Conservation (phyloP, 345 rosid species). For the Litchi chinensis region DNA sequence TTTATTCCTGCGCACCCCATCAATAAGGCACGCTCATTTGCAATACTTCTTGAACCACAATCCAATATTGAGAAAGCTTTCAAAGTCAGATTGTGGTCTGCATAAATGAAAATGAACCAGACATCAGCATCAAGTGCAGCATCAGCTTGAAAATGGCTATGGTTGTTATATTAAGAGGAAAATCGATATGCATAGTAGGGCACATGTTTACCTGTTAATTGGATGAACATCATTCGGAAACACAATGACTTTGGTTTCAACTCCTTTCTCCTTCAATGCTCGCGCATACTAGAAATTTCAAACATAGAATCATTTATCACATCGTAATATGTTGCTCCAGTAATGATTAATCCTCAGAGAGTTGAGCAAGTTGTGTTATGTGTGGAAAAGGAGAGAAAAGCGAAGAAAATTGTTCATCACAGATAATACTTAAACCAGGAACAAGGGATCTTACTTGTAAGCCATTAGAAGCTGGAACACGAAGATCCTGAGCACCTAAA, state of each 20-base stretch:
- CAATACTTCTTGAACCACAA: conserved; percentile 86
- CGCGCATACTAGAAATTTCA: conserved; percentile 59
- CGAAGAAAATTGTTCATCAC: neutral
- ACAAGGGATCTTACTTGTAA: conserved; percentile 57
- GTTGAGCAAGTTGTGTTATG: neutral
- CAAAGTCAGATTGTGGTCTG: conserved; percentile 87
- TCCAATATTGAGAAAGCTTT: conserved; percentile 78
- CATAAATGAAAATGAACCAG: conserved; percentile 35
- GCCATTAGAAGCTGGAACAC: conserved; percentile 82
- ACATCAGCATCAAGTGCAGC: neutral
- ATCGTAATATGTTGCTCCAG: neutral
- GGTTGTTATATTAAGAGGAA: neutral
- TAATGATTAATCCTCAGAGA: neutral
- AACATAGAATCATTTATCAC: conserved; percentile 1
- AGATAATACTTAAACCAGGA: conserved; percentile 9
- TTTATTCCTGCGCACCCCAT: neutral
- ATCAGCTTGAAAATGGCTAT: neutral
- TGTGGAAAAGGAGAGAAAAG: too few relatives aligned
- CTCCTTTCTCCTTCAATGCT: conserved; percentile 83
- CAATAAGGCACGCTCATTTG: conserved; percentile 24
- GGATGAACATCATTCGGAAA: conserved; percentile 80
- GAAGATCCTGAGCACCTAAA: conserved; percentile 84
- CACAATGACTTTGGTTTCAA: conserved; percentile 60
- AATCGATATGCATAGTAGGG: neutral
- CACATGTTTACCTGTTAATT: conserved; percentile 57